Percentiles rank a stretch among this genome's conserved stretches.
These are phyloP conservation scores for Mycena belliarum DNA, from an alignment of 768 basidiomycete genomes.

Conservation along the genomic window DNA sequence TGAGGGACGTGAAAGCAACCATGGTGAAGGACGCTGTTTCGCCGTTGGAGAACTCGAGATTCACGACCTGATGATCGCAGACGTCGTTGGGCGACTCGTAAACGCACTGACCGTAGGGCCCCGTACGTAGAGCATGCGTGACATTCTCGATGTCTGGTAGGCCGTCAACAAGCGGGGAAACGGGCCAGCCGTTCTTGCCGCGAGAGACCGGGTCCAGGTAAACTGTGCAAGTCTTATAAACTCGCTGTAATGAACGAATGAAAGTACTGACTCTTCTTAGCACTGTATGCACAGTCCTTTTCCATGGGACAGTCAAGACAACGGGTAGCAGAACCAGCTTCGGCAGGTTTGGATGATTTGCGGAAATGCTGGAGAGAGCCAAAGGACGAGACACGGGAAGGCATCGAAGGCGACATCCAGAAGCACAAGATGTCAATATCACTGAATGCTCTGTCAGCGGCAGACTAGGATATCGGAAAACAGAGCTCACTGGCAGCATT, in stretches of 20 bases:
- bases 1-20: conserved; percentile 78
- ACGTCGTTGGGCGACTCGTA: conserved; percentile 87
- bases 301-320: conserved; percentile 79
- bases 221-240: conserved; percentile 44
- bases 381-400: conserved; percentile 78
- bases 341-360: conserved; percentile 66
- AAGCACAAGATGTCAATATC: conserved; percentile 85
- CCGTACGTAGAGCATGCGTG: conserved; percentile 63
- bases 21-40: conserved; percentile 86
- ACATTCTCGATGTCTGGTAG: conserved; percentile 87
- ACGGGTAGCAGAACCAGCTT: conserved; percentile 66
- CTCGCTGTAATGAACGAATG: not conserved
- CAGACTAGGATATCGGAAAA: conserved; percentile 6
- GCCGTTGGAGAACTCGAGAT: conserved; percentile 81
- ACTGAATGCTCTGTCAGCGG: conserved; percentile 37
- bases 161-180: conserved; percentile 69
- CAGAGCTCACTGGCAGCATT: conserved; percentile 79
- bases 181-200: conserved; percentile 66
- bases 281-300: conserved; percentile 79
- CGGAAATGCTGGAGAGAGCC: conserved; percentile 85
- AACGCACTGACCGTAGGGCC: conserved; percentile 81
- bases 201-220: conserved; percentile 74
- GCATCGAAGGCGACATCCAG: conserved; percentile 68
- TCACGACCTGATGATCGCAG: conserved; percentile 90
- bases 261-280: conserved; percentile 70